A percentile compares a stretch with the other conserved stretches of the same genome.
These are phyloP conservation scores for Epichloe amarillans DNA, from an alignment of 2,329 filamentous ascomycete genomes.

Conservation along the genomic window DNA sequence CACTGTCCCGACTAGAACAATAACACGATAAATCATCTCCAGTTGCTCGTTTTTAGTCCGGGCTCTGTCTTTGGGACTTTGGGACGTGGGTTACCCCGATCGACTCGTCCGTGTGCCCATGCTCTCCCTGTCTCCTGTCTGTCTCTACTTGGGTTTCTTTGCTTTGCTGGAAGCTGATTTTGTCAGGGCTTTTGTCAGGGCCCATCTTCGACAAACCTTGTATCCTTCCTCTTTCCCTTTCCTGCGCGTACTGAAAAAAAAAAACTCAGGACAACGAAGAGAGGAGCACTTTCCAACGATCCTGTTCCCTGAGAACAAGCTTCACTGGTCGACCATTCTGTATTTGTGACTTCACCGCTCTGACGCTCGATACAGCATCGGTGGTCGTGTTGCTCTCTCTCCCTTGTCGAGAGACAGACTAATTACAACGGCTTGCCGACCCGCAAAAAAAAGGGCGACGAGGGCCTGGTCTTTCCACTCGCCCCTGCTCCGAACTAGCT, in stretches of 20 bases:
- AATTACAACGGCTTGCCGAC: conserved; percentile 1
- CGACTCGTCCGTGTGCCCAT: background rate
- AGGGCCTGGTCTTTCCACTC: conserved; percentile 1
- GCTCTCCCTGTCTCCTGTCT: background rate
- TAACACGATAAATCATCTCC: conserved; percentile 1
- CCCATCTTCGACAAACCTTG: no score
- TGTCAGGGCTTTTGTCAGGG: no score
- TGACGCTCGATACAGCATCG: background rate
- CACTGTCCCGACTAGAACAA: background rate
- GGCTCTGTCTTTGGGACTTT: background rate
- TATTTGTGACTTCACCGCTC: background rate
- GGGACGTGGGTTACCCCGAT: background rate
- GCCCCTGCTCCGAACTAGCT: conserved; percentile 1
- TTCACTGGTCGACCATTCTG: background rate
- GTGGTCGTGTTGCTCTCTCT: background rate
- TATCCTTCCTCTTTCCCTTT: background rate
- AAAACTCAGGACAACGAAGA: no score
- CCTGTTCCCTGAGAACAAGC: background rate
- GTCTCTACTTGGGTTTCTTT: background rate
- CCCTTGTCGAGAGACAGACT: conserved; percentile 1
- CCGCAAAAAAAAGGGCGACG: conserved; percentile 6
- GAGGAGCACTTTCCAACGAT: no score
- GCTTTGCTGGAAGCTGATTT: no score
- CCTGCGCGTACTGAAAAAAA: background rate
- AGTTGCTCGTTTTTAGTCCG: background rate